A percentile compares a stretch with the other conserved stretches of the same genome.
phyloP scores from a whole-genome alignment of 2,329 filamentous ascomycete genomes.

The Aspergillus calidoustus region DNA sequence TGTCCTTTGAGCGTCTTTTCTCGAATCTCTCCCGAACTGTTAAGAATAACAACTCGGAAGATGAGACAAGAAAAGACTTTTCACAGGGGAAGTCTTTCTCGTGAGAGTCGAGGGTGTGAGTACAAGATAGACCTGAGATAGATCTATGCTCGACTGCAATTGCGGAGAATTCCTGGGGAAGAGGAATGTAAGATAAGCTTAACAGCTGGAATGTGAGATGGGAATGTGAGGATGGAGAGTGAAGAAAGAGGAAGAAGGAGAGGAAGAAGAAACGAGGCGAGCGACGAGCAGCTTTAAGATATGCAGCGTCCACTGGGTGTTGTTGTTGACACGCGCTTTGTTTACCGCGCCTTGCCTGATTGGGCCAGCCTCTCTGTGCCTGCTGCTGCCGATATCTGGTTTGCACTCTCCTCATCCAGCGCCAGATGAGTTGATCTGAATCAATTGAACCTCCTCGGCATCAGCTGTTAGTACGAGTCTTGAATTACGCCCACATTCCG shows the following conservation, averaged over 20 bases:
- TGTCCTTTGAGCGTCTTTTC: constrained; percentile 76
- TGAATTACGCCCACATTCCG: background rate
- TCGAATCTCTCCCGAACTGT: constrained; percentile 63
- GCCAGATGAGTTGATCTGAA: background rate
- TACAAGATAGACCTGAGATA: constrained; percentile 24
- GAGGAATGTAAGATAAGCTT: constrained; percentile 28
- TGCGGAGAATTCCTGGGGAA: constrained; percentile 28
- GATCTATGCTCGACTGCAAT: constrained; percentile 26
- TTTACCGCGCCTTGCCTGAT: constrained; percentile 30
- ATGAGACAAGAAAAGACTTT: constrained; percentile 55
- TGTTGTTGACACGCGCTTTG: constrained; percentile 28
- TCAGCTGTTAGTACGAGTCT: background rate
- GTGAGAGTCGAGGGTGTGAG: constrained; percentile 23
- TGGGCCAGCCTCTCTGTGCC: constrained; percentile 14
- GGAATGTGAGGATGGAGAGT: constrained; percentile 23
- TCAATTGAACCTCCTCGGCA: background rate
- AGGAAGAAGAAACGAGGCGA: constrained; percentile 5
- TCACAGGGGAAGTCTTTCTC: constrained; percentile 44
- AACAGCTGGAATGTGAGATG: constrained; percentile 14
- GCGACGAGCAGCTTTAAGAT: constrained; percentile 21
- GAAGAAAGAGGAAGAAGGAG: constrained; percentile 23
- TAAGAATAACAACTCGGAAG: constrained; percentile 51
- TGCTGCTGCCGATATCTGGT: background rate
- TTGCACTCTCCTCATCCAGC: background rate
- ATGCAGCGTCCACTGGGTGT: constrained; percentile 2